Conservation (phyloP, 257 asterid species). For the Jaltomata sinuosa region DNA sequence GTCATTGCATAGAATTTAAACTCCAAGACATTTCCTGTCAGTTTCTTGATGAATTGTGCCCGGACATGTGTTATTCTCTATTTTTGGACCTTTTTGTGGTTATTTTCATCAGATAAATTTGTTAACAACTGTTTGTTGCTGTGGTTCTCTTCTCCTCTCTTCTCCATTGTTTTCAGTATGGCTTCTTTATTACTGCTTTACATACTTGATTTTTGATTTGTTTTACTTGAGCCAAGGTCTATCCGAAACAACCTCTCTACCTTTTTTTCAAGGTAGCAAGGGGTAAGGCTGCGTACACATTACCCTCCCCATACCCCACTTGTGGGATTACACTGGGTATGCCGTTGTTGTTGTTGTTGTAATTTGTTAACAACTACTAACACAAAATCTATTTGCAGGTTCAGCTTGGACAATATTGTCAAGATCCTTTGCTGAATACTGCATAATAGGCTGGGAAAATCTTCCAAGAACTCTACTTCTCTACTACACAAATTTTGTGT, state of each 20-base stretch:
- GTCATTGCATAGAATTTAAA: neutral
- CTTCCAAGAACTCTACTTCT: slow-evolving; percentile 81
- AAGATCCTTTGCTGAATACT: slow-evolving; percentile 70
- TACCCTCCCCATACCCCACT: neutral
- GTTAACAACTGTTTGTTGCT: neutral
- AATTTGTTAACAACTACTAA: neutral
- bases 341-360: neutral
- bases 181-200: too few species aligned
- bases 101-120: neutral
- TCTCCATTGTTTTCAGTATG: too few species aligned
- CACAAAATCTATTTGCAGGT: slow-evolving; percentile 27
- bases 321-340: neutral
- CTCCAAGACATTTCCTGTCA: neutral
- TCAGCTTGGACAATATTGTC: slow-evolving; percentile 87
- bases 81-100: neutral
- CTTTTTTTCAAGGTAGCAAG: too few species aligned
- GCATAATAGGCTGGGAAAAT: slow-evolving; percentile 72
- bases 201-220: neutral
- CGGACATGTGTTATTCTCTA: neutral
- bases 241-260: neutral
- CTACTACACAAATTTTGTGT: slow-evolving; percentile 80
- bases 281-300: too few species aligned
- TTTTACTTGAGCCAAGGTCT: neutral
- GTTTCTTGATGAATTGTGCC: neutral
- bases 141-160: too few species aligned